Evolutionary conservation across 2,329 filamentous ascomycete genomes (phyloP).

Genomic region (Triangularia setosa): DNA sequence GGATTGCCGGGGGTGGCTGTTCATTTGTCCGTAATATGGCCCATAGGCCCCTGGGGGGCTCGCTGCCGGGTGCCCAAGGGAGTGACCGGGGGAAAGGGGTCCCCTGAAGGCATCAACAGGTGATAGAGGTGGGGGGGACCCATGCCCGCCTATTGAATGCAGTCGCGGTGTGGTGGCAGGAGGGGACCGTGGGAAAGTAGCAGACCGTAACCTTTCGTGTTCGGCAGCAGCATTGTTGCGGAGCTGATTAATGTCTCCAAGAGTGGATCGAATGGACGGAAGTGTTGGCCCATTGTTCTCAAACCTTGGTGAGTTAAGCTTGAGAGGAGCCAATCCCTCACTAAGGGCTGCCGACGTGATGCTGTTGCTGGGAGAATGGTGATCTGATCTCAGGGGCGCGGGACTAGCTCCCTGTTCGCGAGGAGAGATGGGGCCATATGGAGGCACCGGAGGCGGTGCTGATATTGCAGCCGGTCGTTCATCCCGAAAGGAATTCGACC

Average conservation of each 20-base stretch:
- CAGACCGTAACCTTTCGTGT: slow-evolving; percentile 26
- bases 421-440: slow-evolving; percentile 9
- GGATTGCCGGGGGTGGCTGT: slow-evolving; percentile 23
- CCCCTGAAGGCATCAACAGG: slow-evolving; percentile 44
- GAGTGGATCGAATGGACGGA: slow-evolving; percentile 37
- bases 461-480: slow-evolving; percentile 15
- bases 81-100: slow-evolving; percentile 44
- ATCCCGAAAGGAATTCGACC: slow-evolving; percentile 5
- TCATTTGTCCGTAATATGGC: slow-evolving; percentile 29
- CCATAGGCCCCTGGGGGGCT: slow-evolving; percentile 32
- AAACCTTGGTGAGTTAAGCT: slow-evolving; percentile 37
- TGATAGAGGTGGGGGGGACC: slow-evolving; percentile 44
- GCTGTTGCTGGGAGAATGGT: slow-evolving; percentile 22
- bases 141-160: slow-evolving; percentile 29
- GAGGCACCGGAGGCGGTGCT: not conserved
- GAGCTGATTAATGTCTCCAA: slow-evolving; percentile 31
- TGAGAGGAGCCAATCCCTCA: slow-evolving; percentile 33
- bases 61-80: slow-evolving; percentile 34
- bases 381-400: slow-evolving; percentile 16
- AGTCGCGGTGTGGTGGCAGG: slow-evolving; percentile 31
- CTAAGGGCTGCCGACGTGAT: slow-evolving; percentile 21
- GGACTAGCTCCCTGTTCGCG: slow-evolving; percentile 19
- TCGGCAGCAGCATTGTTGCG: slow-evolving; percentile 25
- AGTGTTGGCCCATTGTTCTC: slow-evolving; percentile 36
- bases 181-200: slow-evolving; percentile 33